Conservation (phyloP, 2,329 filamentous ascomycete species). For the Aureobasidium sp. region DNA sequence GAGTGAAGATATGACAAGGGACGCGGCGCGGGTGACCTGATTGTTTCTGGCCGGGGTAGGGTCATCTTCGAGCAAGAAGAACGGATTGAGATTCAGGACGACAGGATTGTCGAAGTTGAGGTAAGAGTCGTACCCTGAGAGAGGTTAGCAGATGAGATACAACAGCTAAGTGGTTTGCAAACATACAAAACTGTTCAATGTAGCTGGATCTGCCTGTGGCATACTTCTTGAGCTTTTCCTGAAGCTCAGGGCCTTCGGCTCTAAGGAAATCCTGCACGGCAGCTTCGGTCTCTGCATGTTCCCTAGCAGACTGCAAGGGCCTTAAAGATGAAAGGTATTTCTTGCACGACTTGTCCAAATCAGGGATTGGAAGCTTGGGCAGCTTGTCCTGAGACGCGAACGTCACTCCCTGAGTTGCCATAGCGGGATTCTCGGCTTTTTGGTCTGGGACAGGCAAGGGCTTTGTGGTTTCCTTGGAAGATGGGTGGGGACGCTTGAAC, state of each 20-base stretch:
- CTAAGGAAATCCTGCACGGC: slow-evolving; percentile 78
- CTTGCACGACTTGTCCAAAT: slow-evolving; percentile 67
- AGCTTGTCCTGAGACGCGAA: slow-evolving; percentile 84
- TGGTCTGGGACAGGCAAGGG: slow-evolving; percentile 39
- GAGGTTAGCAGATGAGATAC: not conserved
- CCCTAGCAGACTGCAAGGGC: slow-evolving; percentile 70
- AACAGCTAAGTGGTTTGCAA: slow-evolving; percentile 23
- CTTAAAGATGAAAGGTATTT: slow-evolving; percentile 73
- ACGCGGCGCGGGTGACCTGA: slow-evolving; percentile 89
- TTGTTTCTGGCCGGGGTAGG: slow-evolving; percentile 94
- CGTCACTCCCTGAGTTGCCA: slow-evolving; percentile 61
- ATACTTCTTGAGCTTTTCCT: slow-evolving; percentile 85
- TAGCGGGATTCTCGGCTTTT: slow-evolving; percentile 40
- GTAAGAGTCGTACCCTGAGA: slow-evolving; percentile 92
- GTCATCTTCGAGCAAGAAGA: slow-evolving; percentile 95
- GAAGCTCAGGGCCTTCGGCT: slow-evolving; percentile 71
- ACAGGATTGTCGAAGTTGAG: slow-evolving; percentile 97
- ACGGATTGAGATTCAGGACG: slow-evolving; percentile 93
- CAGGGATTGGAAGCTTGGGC: slow-evolving; percentile 86
- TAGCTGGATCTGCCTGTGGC: slow-evolving; percentile 88
- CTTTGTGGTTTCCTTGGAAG: slow-evolving; percentile 46
- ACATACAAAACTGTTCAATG: slow-evolving; percentile 92
- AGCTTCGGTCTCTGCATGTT: slow-evolving; percentile 72
- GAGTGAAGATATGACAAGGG: slow-evolving; percentile 79
- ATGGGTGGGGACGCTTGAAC: slow-evolving; percentile 36